Evolutionary conservation across 768 basidiomycete species (phyloP), one percentile per base, ranked within the genome.

Genomic region (Russula vinacea): DNA sequence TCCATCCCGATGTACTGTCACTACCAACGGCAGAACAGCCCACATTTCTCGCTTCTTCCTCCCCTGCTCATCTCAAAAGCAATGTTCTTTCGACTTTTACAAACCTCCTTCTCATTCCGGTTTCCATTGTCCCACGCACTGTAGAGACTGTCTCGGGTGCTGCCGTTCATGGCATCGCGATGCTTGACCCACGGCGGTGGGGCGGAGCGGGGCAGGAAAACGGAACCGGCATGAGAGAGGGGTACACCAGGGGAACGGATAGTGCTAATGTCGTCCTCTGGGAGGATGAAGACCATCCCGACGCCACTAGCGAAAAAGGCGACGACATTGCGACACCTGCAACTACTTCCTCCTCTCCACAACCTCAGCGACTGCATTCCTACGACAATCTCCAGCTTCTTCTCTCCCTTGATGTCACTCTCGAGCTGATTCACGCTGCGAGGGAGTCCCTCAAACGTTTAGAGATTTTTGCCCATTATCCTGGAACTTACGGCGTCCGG

Each of bases 31-130:
- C 58, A 10, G 40, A 56, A n/a, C 68, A 67, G 42, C 62, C 68
- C 26, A n/a, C 60, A 22, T 69, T 67, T 33, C 50, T 69, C n/a
- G 52, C 65, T 29, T 56, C 68, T 42, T 58, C 62, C 37, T 67
- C 98, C 70, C 96, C 96, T 0, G 93, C 93, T 1, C 85, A 86
- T 66, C 85, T 95, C 64, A 99, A 99, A 71, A 86, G 92, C 47
- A 97, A 90, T 69, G 91, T 98, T 9, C 81, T 98, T 1, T 89
- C 93, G 0, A 91, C 93, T 0, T 98, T 99, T 74, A 90, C 91
- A 2, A 88, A 91, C 65, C 83, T 93, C 1, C 85, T 99, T 7
- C 78, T 98, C 0, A 79, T 98, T 0, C 96, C 97, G 0, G 97
- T 99, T 19, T 97, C 95, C 1, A 96, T n/a, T 73, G 94, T 98